Conservation (phyloP, 345 rosid genomes). For the Psidium guajava region DNA sequence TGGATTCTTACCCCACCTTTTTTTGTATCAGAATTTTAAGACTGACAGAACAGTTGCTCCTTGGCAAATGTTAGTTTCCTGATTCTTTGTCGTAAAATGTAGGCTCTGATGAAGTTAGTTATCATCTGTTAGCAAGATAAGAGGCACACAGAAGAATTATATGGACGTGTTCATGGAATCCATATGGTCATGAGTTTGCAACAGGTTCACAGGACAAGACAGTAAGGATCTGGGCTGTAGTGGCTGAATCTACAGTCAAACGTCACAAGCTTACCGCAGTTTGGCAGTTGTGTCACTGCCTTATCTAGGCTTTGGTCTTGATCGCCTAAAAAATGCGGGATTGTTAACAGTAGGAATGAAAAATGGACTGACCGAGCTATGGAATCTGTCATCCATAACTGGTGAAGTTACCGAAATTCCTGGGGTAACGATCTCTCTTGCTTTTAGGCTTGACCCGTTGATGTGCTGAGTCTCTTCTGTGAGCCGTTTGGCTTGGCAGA, state of each 20-base stretch:
- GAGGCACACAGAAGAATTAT: conserved; percentile 96
- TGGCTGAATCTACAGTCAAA: conserved; percentile 27
- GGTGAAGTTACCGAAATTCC: conserved; percentile 10
- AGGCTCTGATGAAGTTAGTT: conserved; percentile 33
- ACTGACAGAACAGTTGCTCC: background rate
- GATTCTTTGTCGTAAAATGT: background rate
- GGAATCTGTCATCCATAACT: conserved; percentile 28
- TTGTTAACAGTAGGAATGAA: conserved; percentile 78
- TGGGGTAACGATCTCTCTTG: conserved; percentile 18
- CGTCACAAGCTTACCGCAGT: conserved; percentile 51
- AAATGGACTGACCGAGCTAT: conserved; percentile 59
- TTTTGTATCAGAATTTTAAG: background rate
- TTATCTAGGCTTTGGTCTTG: conserved; percentile 71
- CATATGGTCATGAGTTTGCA: conserved; percentile 73
- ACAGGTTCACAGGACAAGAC: conserved; percentile 94
- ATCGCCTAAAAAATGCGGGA: conserved; percentile 36
- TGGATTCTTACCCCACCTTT: background rate
- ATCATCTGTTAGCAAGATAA: conserved; percentile 52
- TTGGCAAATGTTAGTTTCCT: background rate
- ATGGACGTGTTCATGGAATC: conserved; percentile 98
- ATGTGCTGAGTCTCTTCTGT: conserved; percentile 79
- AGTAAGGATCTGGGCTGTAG: conserved; percentile 79
- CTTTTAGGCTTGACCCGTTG: conserved; percentile 34
- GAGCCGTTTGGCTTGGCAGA: conserved; percentile 64
- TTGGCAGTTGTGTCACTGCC: conserved; percentile 74